Evolutionary conservation across 192 early-diverging fungal genomes (phyloP).

Genomic region (Helicostylum pulchrum): DNA sequence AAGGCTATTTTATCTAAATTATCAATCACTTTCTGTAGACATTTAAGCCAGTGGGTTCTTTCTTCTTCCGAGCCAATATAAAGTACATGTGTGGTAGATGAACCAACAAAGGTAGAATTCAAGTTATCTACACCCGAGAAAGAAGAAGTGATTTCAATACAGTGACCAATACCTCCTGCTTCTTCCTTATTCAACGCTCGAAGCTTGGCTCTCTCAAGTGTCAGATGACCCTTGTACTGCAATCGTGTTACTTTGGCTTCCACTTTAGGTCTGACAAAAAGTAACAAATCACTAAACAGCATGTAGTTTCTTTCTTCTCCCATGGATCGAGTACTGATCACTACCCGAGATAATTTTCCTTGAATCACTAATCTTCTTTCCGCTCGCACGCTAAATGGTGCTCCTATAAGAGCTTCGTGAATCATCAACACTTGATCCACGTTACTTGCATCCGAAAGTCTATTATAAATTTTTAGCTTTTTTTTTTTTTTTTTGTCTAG

Average conservation of each 20-base stretch:
- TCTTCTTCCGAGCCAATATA: conserved; percentile 16
- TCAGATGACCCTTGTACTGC: conserved; percentile 29
- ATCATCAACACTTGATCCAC: conserved; percentile 28
- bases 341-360: conserved; percentile 25
- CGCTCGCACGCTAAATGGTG: conserved; percentile 23
- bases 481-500: too few species aligned
- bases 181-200: conserved; percentile 14
- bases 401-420: conserved; percentile 24
- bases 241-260: conserved; percentile 18
- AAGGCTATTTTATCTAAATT: conserved; percentile 11
- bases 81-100: conserved; percentile 16
- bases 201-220: conserved; percentile 14
- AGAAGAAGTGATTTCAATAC: conserved; percentile 21
- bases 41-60: conserved; percentile 24
- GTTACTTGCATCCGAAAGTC: conserved; percentile 21
- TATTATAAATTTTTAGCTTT: conserved; percentile 6
- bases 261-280: conserved; percentile 23
- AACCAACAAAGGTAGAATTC: conserved; percentile 15
- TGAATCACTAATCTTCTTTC: conserved; percentile 24
- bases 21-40: conserved; percentile 19
- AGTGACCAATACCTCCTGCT: conserved; percentile 11
- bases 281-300: conserved; percentile 25
- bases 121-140: conserved; percentile 20
- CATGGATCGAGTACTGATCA: conserved; percentile 9
- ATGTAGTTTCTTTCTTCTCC: conserved; percentile 24